phyloP scores from a whole-genome alignment of 2,329 filamentous ascomycete genomes.

The Aspergillus aculeatinus region DNA sequence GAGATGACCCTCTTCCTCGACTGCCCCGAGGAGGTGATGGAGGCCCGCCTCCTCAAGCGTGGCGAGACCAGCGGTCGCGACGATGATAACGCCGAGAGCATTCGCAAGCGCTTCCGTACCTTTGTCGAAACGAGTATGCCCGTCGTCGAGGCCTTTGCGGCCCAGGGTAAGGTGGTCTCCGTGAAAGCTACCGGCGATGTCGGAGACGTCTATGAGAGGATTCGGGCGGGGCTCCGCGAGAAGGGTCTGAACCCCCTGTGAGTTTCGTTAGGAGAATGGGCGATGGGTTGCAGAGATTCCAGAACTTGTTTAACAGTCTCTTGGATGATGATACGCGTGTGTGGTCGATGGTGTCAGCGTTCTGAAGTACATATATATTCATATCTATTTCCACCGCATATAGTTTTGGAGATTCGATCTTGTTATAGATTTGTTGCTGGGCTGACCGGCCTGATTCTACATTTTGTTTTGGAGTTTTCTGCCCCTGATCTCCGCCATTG shows the following conservation, averaged over 20 bases:
- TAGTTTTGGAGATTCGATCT: not conserved
- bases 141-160: slow-evolving; percentile 81
- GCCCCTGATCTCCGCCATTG: not conserved
- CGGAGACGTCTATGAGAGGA: slow-evolving; percentile 61
- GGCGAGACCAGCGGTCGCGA: slow-evolving; percentile 88
- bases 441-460: too few species aligned
- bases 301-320: not conserved
- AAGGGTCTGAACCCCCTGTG: slow-evolving; percentile 38
- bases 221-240: slow-evolving; percentile 49
- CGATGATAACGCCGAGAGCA: slow-evolving; percentile 94
- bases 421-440: not conserved
- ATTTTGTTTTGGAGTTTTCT: too few species aligned
- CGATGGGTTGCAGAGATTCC: not conserved
- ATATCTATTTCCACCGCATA: not conserved
- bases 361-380: not conserved
- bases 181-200: slow-evolving; percentile 69
- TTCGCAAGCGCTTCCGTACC: slow-evolving; percentile 91
- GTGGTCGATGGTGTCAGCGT: not conserved
- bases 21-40: slow-evolving; percentile 86
- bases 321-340: not conserved
- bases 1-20: slow-evolving; percentile 91
- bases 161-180: slow-evolving; percentile 74
- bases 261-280: not conserved
- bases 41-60: slow-evolving; percentile 76
- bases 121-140: slow-evolving; percentile 98